Evolutionary conservation across 441 rosid species (phyloP).

Genomic region (Adansonia grandidieri): DNA sequence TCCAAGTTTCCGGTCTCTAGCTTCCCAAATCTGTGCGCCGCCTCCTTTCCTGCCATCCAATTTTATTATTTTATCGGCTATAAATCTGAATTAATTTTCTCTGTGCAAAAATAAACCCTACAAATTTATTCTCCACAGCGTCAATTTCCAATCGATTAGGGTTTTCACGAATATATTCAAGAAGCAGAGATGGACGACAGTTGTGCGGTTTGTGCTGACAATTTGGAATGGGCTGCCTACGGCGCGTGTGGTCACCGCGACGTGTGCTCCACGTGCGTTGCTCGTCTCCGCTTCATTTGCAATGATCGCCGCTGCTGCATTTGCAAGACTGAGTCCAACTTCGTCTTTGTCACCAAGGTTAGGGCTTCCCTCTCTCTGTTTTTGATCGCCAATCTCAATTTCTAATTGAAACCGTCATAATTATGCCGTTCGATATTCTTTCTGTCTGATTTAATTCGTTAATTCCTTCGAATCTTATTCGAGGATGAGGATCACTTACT

Average conservation of each 20-base stretch:
- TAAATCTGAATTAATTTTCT: neutral
- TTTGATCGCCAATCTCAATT: conserved; percentile 6
- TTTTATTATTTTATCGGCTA: neutral
- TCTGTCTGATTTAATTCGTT: neutral
- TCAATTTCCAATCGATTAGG: neutral
- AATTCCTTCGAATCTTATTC: neutral
- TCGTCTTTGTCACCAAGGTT: conserved; percentile 90
- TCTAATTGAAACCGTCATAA: neutral
- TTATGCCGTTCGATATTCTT: neutral
- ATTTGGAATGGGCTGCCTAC: conserved; percentile 94
- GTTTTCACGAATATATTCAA: neutral
- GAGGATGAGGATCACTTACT: neutral
- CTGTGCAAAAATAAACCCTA: neutral
- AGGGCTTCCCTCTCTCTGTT: conserved; percentile 23
- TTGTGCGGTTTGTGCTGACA: conserved; percentile 94
- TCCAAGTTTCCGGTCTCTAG: neutral
- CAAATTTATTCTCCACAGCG: neutral
- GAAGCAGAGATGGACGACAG: conserved; percentile 75
- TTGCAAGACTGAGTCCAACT: conserved; percentile 71
- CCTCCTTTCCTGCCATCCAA: neutral
- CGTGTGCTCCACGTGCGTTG: conserved; percentile 93
- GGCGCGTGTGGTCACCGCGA: conserved; percentile 93
- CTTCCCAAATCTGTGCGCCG: neutral
- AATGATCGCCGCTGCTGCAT: conserved; percentile 87
- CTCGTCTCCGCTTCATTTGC: conserved; percentile 91